Conservation (phyloP, 1,284 basidiomycete species). For the Amylostereum chailletii region DNA sequence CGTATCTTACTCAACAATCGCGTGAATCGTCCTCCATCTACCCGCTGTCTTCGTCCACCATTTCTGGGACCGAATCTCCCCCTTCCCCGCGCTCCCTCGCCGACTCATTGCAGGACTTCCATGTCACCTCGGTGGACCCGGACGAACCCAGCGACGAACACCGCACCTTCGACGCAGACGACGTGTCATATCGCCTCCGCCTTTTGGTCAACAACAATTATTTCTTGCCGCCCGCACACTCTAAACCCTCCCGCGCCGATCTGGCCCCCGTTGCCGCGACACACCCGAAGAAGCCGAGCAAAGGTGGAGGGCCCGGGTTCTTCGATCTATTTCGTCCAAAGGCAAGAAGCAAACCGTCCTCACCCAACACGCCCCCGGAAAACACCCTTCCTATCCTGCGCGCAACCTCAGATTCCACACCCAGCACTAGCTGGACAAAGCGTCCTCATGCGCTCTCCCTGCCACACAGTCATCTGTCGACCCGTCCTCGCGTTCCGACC, state of each 20-base stretch:
- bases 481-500: conserved; percentile 20
- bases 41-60: conserved; percentile 54
- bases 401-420: conserved; percentile 55
- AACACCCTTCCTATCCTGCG: conserved; percentile 38
- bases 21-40: conserved; percentile 66
- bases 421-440: conserved; percentile 28
- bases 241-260: conserved; percentile 61
- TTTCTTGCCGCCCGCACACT: conserved; percentile 75
- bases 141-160: conserved; percentile 24
- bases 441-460: conserved; percentile 31
- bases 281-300: conserved; percentile 27
- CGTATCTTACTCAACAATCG: conserved; percentile 42
- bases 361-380: conserved; percentile 23
- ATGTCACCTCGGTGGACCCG: conserved; percentile 39
- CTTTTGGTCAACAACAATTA: conserved; percentile 78
- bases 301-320: conserved; percentile 46
- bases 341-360: conserved; percentile 51
- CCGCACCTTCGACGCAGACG: conserved; percentile 62
- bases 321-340: conserved; percentile 56
- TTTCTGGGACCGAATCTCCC: conserved; percentile 45
- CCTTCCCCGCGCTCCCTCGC: conserved; percentile 46
- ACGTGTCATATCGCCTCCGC: conserved; percentile 72
- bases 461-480: conserved; percentile 25
- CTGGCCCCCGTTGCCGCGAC: conserved; percentile 34
- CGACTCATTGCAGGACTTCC: conserved; percentile 33